Evolutionary conservation across 108 stramenopile species (phyloP).

Genomic region (Tribonema minus): DNA sequence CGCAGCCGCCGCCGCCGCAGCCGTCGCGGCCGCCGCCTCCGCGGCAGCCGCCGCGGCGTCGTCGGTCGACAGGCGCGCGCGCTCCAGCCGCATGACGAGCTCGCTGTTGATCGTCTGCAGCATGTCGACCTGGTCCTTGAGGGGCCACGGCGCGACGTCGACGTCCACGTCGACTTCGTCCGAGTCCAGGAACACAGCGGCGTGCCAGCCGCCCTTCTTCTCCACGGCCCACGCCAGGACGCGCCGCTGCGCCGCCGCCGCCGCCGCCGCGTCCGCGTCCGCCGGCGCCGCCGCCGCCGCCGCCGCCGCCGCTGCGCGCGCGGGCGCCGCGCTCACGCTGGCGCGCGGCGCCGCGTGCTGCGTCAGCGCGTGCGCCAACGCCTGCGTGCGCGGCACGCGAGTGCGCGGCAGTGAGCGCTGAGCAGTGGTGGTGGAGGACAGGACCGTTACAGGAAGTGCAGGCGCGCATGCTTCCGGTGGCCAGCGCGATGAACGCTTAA

Average conservation of each 20-base stretch:
- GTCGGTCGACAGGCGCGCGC: not conserved
- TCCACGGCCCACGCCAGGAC: not conserved
- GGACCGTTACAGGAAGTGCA: too few species aligned
- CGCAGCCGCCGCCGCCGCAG: too few species aligned
- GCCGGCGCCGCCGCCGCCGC: not conserved
- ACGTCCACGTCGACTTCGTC: slow-evolving; percentile 16
- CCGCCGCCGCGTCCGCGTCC: not conserved
- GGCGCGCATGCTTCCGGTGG: too few species aligned
- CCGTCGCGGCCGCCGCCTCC: not conserved
- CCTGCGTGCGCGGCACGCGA: not conserved
- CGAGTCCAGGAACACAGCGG: slow-evolving; percentile 29
- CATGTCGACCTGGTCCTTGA: slow-evolving; percentile 8
- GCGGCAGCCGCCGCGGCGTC: not conserved
- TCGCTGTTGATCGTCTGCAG: not conserved
- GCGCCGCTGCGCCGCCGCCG: not conserved
- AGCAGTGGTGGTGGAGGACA: too few species aligned
- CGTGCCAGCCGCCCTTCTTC: slow-evolving; percentile 28
- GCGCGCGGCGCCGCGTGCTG: not conserved
- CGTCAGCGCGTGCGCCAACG: not conserved
- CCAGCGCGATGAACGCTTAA: too few species aligned
- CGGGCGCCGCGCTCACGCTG: not conserved
- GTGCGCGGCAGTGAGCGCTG: too few species aligned
- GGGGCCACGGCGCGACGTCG: slow-evolving; percentile 22
- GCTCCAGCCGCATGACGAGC: not conserved
- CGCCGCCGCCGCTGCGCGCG: not conserved